Conservation (phyloP, 2,329 filamentous ascomycete species). For the Neopestalotiopsis clavispora region DNA sequence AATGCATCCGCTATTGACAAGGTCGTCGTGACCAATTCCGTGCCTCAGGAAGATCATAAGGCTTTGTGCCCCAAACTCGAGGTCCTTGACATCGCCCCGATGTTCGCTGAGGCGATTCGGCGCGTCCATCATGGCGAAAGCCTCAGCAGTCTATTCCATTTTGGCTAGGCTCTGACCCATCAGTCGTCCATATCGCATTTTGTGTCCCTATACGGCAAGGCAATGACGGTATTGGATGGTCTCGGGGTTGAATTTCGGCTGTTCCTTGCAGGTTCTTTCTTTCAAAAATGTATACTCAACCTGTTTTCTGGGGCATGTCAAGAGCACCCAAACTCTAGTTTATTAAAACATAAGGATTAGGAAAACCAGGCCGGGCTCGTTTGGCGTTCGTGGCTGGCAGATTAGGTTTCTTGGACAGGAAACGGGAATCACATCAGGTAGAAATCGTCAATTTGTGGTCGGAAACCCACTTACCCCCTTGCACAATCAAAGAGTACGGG, state of each 20-base stretch:
- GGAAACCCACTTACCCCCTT: neutral
- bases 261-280: neutral
- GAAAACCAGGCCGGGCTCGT: neutral
- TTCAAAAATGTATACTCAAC: neutral
- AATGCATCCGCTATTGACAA: slow-evolving; percentile 93
- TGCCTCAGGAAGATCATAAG: slow-evolving; percentile 84
- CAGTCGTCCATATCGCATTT: neutral
- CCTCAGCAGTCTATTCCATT: slow-evolving; percentile 93
- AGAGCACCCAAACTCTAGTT: neutral
- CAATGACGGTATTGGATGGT: neutral
- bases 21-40: slow-evolving; percentile 93
- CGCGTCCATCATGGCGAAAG: slow-evolving; percentile 97
- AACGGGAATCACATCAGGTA: neutral
- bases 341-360: neutral
- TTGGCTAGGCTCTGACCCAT: slow-evolving; percentile 57
- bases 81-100: slow-evolving; percentile 86
- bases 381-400: neutral
- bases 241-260: neutral
- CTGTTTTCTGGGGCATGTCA: neutral
- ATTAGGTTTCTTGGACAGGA: neutral
- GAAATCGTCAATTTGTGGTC: neutral
- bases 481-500: neutral
- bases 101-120: slow-evolving; percentile 95
- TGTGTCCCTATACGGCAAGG: neutral
- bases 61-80: slow-evolving; percentile 84